A percentile compares a stretch with the other conserved stretches of the same genome.
Conservation (phyloP, 805 yeast species). For the Pichia pseudocactophila region DNA sequence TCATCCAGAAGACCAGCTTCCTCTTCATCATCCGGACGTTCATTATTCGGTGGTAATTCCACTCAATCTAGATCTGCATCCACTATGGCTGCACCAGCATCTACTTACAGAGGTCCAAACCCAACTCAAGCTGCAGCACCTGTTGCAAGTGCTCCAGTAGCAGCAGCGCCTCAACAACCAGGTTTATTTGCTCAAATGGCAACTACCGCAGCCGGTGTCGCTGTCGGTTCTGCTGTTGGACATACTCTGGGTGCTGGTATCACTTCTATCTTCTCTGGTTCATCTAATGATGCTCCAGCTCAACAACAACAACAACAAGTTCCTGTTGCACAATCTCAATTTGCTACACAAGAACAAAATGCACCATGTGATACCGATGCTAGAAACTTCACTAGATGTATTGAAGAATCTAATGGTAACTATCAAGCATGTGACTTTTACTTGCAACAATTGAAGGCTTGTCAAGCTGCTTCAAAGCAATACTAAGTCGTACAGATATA, state of each 20-base stretch:
- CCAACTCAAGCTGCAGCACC: conserved; percentile 40
- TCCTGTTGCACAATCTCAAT: conserved; percentile 16
- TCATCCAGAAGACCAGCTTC: conserved; percentile 32
- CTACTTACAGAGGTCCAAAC: conserved; percentile 37
- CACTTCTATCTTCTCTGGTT: conserved; percentile 80
- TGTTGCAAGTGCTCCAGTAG: conserved; percentile 35
- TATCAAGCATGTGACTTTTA: conserved; percentile 96
- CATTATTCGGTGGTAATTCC: conserved; percentile 15
- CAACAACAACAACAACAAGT: conserved; percentile 32
- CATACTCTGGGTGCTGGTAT: conserved; percentile 95
- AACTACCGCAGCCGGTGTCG: conserved; percentile 98
- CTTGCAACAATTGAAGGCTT: conserved; percentile 93
- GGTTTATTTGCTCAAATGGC: conserved; percentile 97
- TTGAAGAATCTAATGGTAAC: conserved; percentile 89
- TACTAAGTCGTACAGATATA: conserved; percentile 36
- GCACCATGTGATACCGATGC: conserved; percentile 86
- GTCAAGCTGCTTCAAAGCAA: conserved; percentile 86
- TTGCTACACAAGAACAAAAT: conserved; percentile 32
- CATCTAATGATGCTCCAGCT: conserved; percentile 37
- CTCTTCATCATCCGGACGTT: conserved; percentile 23
- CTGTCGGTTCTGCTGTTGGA: conserved; percentile 95
- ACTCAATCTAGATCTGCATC: conserved; percentile 60
- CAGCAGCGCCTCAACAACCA: conserved; percentile 51
- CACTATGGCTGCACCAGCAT: conserved; percentile 58
- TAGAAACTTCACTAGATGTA: conserved; percentile 88